phyloP scores from a whole-genome alignment of 2,329 filamentous ascomycete species.

The Ramichloridium luteum region DNA sequence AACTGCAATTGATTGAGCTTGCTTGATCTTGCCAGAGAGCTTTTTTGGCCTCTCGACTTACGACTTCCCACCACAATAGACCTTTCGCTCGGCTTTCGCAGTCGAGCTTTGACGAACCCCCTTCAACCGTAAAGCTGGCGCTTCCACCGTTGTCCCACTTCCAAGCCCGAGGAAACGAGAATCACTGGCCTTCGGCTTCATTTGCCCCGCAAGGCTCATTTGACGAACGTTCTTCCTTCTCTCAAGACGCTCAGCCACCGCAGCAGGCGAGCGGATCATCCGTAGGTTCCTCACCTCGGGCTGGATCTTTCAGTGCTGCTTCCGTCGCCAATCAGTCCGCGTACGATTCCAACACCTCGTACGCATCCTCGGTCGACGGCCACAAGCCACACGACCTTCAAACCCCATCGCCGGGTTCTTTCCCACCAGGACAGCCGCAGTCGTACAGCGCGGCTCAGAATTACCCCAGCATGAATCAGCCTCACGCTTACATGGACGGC shows the following conservation, averaged over 20 bases:
- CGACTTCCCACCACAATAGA: too few relatives aligned
- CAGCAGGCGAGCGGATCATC: constrained; percentile 53
- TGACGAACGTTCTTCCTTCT: constrained; percentile 55
- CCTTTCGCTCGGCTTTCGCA: too few relatives aligned
- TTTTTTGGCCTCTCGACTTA: too few relatives aligned
- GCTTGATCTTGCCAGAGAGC: too few relatives aligned
- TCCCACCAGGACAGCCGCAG: constrained; percentile 25
- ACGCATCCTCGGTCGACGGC: constrained; percentile 43
- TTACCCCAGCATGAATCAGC: constrained; percentile 64
- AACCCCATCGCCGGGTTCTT: constrained; percentile 60
- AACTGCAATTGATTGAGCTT: too few relatives aligned
- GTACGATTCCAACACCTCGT: constrained; percentile 43
- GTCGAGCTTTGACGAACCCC: too few relatives aligned
- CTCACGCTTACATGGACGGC: constrained; percentile 65
- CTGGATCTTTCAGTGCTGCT: constrained; percentile 56
- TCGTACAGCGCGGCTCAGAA: constrained; percentile 8
- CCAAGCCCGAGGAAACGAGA: constrained; percentile 67
- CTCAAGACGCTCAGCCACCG: constrained; percentile 36
- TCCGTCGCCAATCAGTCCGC: constrained; percentile 31
- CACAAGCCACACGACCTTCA: constrained; percentile 40
- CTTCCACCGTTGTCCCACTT: constrained; percentile 75
- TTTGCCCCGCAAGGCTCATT: constrained; percentile 55
- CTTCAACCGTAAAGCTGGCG: constrained; percentile 76
- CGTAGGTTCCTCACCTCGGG: constrained; percentile 61
- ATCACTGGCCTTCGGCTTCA: constrained; percentile 53